Base-by-base conservation (phyloP, 2,329 filamentous ascomycete species). In the Penicillium psychrosexuale region DNA sequence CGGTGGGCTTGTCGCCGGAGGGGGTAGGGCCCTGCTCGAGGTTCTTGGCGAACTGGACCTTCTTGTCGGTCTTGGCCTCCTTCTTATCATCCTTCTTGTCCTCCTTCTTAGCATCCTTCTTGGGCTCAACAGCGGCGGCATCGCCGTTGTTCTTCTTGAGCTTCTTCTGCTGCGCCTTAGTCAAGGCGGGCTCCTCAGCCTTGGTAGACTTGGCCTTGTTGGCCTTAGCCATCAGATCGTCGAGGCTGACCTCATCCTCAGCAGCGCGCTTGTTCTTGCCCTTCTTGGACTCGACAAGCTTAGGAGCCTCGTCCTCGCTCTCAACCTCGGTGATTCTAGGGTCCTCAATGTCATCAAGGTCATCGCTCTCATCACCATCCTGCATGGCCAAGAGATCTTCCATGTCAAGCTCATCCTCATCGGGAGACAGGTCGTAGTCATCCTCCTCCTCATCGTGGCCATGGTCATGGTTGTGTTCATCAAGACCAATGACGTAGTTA, bases 31-130 rank as follows among this genome's bases (percentile, higher is more conserved):
- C 94, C 77, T 96, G 91, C 82, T 97, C 94, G 60, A 99, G 90
- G 77, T 97, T 92, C 84, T 97, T 97, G 72, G 94, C 93, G 74
- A 99, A 99, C 76, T 96, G 91, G 58, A 99, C 94, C 82, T 97
- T 97, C 85, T 97, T 97, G 75, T 89, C 88, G 54, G 81, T 79
- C 81, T 86, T 86, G 61, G 74, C 53, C 58, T 69, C 75, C 61
- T 80, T 82, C 44, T 49, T 64, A 9, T 48, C 80, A 56, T 84
- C 79, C 73, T 86, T 85, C 82, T 97, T 97, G 85, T 96, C 97
- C 75, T 89, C 88, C 53, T 81, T 79, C 81, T 86, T 86, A 61
- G 74, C 53, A 53, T 69, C 75, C 61, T 80, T 82, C 50, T 48
- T 64, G 22, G 82, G 77, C 64, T 82, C 78, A 61, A 72, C 72